These are phyloP conservation scores for Panaeolus cyanescens DNA, from an alignment of 768 basidiomycete species.

Conservation along the genomic window DNA sequence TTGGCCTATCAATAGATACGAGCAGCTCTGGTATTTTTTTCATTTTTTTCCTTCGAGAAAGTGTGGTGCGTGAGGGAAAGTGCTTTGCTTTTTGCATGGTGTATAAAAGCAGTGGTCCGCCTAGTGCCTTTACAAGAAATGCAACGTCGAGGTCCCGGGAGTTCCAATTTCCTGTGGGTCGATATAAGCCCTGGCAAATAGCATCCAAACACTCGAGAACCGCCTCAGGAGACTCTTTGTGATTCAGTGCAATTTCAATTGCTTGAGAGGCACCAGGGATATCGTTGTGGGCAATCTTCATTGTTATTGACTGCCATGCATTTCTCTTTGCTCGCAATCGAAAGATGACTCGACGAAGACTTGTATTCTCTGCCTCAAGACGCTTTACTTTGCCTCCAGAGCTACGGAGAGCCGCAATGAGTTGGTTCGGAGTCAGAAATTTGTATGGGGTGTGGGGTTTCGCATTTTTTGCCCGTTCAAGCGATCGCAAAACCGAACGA, in stretches of 20 bases:
- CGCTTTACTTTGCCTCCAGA: too few relatives aligned
- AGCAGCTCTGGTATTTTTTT: constrained; percentile 16
- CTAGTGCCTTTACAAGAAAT: constrained; percentile 25
- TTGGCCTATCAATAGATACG: constrained; percentile 11
- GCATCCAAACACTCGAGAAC: not conserved
- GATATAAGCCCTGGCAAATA: not conserved
- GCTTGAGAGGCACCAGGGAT: not conserved
- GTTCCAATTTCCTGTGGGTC: not conserved
- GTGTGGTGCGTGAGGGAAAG: constrained; percentile 20
- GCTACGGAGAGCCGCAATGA: too few relatives aligned
- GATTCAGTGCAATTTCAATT: not conserved
- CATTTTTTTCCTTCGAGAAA: not conserved
- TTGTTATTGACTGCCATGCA: not conserved
- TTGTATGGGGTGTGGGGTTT: not conserved
- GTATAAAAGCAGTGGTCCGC: constrained; percentile 26
- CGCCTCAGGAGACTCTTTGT: not conserved
- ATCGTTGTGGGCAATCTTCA: not conserved
- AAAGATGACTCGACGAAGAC: not conserved
- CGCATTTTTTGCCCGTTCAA: not conserved
- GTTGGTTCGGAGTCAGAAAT: too few relatives aligned
- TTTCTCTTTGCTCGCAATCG: not conserved
- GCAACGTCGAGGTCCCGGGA: constrained; percentile 20
- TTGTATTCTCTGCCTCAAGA: not conserved
- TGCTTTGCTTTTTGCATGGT: constrained; percentile 21
- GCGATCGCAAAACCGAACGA: not conserved